These are phyloP conservation scores for Jatropha podagrica DNA, from an alignment of 441 rosid genomes.

Conservation along the genomic window DNA sequence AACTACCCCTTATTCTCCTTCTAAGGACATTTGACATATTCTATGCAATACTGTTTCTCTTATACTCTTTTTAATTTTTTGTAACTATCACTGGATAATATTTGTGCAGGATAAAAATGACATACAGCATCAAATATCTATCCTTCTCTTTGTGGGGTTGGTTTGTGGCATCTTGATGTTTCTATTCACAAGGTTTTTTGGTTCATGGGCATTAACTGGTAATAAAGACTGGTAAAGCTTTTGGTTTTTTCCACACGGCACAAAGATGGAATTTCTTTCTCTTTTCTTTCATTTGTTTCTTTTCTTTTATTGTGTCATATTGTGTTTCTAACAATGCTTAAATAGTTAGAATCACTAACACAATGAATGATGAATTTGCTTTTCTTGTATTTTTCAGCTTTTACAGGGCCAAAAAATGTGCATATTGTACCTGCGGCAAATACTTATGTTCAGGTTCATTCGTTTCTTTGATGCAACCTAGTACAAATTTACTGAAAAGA, in stretches of 20 bases:
- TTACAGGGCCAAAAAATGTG: constrained; percentile 45
- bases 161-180: constrained; percentile 46
- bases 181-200: constrained; percentile 46
- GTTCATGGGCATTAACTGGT: constrained; percentile 53
- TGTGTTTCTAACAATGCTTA: background rate
- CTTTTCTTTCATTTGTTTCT: background rate
- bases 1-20: no score
- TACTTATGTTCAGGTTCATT: constrained; percentile 49
- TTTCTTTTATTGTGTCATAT: background rate
- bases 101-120: constrained; percentile 43
- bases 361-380: constrained; percentile 15
- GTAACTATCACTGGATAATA: background rate
- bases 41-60: no score
- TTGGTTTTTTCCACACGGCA: constrained; percentile 1
- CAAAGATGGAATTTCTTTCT: constrained; percentile 18
- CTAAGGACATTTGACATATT: no score
- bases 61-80: no score
- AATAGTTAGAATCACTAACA: constrained; percentile 3
- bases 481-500: background rate
- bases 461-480: constrained; percentile 2
- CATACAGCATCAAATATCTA: constrained; percentile 53
- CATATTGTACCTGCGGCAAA: constrained; percentile 52
- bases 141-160: constrained; percentile 45
- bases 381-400: constrained; percentile 39
- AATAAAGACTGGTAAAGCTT: constrained; percentile 31